phyloP scores from a whole-genome alignment of 495 filamentous ascomycete genomes.

The Aspergillus taichungensis region DNA sequence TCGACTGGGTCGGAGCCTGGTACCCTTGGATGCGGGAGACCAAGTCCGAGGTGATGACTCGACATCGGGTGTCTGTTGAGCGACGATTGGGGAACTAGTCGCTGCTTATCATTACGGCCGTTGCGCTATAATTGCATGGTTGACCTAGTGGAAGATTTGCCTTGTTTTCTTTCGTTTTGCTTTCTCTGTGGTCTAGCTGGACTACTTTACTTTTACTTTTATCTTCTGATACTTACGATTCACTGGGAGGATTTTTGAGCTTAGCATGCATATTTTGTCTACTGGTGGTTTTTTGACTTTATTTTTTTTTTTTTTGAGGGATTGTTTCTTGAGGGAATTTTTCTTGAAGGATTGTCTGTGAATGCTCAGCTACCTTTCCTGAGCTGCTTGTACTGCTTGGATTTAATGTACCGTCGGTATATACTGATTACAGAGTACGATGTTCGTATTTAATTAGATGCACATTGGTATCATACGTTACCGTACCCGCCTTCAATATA shows the following conservation, averaged over 20 bases:
- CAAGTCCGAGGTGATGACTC: conserved; percentile 11
- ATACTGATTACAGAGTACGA: too few species aligned
- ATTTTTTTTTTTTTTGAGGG: too few species aligned
- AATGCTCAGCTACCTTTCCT: too few species aligned
- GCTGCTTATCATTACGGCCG: background rate
- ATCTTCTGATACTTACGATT: background rate
- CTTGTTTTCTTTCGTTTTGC: background rate
- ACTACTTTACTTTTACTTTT: conserved; percentile 1
- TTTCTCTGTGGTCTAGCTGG: background rate
- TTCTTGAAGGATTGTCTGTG: too few species aligned
- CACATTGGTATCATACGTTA: too few species aligned
- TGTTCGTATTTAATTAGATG: too few species aligned
- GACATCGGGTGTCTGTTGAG: conserved; percentile 4
- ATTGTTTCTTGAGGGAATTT: too few species aligned
- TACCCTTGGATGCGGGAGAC: conserved; percentile 38
- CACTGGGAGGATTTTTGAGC: conserved; percentile 4
- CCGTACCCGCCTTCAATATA: too few species aligned
- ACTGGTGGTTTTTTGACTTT: too few species aligned
- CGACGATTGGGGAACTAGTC: background rate
- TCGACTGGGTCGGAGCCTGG: conserved; percentile 33
- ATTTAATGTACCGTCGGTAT: too few species aligned
- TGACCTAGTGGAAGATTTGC: background rate
- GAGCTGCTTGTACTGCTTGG: too few species aligned
- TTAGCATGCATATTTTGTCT: conserved; percentile 2
- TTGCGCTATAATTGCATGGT: background rate